Evolutionary conservation across 805 yeast species (phyloP).

Genomic region (Sugiyamaella boreocaroliniensis): DNA sequence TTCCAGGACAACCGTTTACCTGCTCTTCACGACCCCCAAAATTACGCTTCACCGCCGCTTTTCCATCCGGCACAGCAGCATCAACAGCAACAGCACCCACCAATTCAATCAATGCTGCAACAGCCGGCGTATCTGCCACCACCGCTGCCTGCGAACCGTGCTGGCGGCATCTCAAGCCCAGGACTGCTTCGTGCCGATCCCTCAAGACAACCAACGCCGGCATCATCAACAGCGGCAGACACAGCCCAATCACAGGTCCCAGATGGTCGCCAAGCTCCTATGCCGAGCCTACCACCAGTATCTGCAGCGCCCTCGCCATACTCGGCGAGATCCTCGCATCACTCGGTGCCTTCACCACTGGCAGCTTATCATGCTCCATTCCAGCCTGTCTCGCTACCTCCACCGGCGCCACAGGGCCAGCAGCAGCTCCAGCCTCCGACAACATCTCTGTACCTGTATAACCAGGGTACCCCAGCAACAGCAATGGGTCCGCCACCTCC

Average conservation of each 20-base stretch:
- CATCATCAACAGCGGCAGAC: neutral
- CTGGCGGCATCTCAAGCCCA: too few relatives aligned
- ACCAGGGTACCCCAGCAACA: neutral
- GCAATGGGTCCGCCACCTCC: neutral
- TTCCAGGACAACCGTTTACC: neutral
- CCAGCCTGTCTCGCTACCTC: constrained; percentile 1
- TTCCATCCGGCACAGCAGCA: constrained; percentile 9
- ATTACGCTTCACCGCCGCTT: constrained; percentile 7
- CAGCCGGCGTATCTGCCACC: neutral
- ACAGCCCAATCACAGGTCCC: too few relatives aligned
- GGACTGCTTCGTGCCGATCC: too few relatives aligned
- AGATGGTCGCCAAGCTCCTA: too few relatives aligned
- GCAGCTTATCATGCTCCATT: neutral
- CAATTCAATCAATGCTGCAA: neutral
- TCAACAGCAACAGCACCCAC: constrained; percentile 14
- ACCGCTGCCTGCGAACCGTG: neutral
- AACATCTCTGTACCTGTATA: neutral
- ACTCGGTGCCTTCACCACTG: too few relatives aligned
- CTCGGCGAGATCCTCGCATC: too few relatives aligned
- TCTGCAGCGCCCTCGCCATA: too few relatives aligned
- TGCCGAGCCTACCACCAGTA: too few relatives aligned
- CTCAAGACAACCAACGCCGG: neutral
- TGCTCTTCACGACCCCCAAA: neutral
- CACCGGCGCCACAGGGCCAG: neutral
- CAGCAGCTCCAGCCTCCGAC: constrained; percentile 2